phyloP scores from a whole-genome alignment of 805 yeast genomes.

The Scheffersomyces lignosus region DNA sequence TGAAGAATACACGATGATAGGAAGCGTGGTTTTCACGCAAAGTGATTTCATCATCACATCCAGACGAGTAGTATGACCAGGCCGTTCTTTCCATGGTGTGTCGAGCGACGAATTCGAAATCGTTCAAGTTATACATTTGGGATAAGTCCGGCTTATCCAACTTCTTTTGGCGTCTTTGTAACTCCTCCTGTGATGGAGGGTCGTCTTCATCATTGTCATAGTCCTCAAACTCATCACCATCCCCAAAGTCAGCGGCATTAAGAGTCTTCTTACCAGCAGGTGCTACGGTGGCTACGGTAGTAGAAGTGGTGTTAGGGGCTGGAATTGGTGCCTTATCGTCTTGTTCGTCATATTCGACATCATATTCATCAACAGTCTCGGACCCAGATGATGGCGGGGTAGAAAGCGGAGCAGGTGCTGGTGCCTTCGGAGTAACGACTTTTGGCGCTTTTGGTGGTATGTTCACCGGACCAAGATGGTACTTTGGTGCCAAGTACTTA shows the following conservation, averaged over 20 bases:
- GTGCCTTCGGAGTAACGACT: neutral
- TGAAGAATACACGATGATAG: slow-evolving; percentile 83
- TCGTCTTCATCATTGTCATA: slow-evolving; percentile 45
- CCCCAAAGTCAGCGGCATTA: slow-evolving; percentile 2
- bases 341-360: slow-evolving; percentile 45
- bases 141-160: slow-evolving; percentile 64
- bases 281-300: slow-evolving; percentile 1
- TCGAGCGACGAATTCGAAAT: slow-evolving; percentile 85
- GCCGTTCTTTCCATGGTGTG: slow-evolving; percentile 73
- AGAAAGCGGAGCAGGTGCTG: neutral
- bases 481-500: slow-evolving; percentile 53
- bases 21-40: slow-evolving; percentile 89
- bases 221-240: slow-evolving; percentile 23
- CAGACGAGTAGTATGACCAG: slow-evolving; percentile 92
- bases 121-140: slow-evolving; percentile 73
- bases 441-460: slow-evolving; percentile 2
- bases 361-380: slow-evolving; percentile 33
- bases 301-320: neutral
- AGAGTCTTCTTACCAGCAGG: slow-evolving; percentile 6
- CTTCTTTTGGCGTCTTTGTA: slow-evolving; percentile 22
- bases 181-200: slow-evolving; percentile 26
- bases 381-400: neutral
- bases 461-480: slow-evolving; percentile 37
- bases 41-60: slow-evolving; percentile 90
- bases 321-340: slow-evolving; percentile 30